These are phyloP conservation scores for Diddensiella transvaalensis DNA, from an alignment of 805 yeast species.

Conservation along the genomic window DNA sequence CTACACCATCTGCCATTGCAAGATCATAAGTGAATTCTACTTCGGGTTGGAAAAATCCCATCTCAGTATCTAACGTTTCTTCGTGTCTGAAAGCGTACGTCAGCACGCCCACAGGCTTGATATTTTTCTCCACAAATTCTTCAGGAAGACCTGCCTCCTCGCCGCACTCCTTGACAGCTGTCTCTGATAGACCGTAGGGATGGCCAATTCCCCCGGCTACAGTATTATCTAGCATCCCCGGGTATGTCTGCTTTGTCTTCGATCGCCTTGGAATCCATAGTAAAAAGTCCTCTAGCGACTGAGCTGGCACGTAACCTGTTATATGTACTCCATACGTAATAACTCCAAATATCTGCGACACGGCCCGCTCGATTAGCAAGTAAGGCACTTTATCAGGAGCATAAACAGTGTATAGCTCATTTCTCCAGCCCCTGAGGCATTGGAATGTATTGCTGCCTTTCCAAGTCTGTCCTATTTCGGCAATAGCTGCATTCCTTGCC, in stretches of 20 bases:
- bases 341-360: slow-evolving; percentile 77
- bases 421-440: slow-evolving; percentile 60
- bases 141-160: slow-evolving; percentile 85
- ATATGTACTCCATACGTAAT: slow-evolving; percentile 88
- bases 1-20: slow-evolving; percentile 42
- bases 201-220: slow-evolving; percentile 93
- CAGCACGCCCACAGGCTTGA: slow-evolving; percentile 58
- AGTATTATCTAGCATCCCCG: slow-evolving; percentile 87
- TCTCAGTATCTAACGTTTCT: slow-evolving; percentile 38
- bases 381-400: slow-evolving; percentile 55
- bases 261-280: slow-evolving; percentile 86
- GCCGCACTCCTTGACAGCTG: slow-evolving; percentile 76
- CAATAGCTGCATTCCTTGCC: slow-evolving; percentile 39
- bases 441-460: slow-evolving; percentile 22
- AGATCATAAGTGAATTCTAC: slow-evolving; percentile 79
- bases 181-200: slow-evolving; percentile 71
- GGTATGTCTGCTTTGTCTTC: slow-evolving; percentile 75
- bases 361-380: slow-evolving; percentile 71
- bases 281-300: slow-evolving; percentile 39
- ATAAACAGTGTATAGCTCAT: slow-evolving; percentile 75
- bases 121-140: slow-evolving; percentile 44
- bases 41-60: slow-evolving; percentile 80
- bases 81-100: slow-evolving; percentile 47
- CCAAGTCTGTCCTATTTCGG: slow-evolving; percentile 25
- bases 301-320: slow-evolving; percentile 65